Evolutionary conservation across 2,329 filamentous ascomycete genomes (phyloP), one percentile per base, ranked within the genome.

Genomic region (Ascomycota sp.): DNA sequence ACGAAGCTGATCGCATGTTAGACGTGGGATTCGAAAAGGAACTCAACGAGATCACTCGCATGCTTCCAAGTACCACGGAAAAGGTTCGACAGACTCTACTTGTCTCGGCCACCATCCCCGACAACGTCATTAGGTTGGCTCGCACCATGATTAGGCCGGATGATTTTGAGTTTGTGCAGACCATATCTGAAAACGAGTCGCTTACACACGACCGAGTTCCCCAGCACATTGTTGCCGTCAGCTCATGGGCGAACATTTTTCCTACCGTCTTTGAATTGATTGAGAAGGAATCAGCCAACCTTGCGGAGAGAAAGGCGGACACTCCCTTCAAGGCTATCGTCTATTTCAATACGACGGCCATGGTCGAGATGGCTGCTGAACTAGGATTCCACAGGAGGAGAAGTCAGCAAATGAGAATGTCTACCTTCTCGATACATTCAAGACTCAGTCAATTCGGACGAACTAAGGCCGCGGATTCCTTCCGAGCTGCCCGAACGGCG

Each of bases 1-100:
- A 98, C 43, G 89, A 98, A 63, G 89, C 89, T 43, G 89, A 98
- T 55, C 80, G 89, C 43, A 94, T 98, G 80, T 68, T 98, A 48
- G 89, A 98, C 58, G 89, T 92, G 62, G 89, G 79, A 3, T 86
- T 86, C 43, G 61, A 74, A 33, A 58, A 60, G 23, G 74, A 73
- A 32, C 63, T 86, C 30, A 52, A 61, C 29, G 50, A 66, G 2
- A 80, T 86, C 32, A 54, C 70, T 32, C 34, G 46, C 0, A 45
- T 54, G 26, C 63, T 94, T 8, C 86, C 86, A 3, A 55, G 64
- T 28, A 63, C 65, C 6, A 42, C 49, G 0, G 52, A 72, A 30
- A 68, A 75, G 35, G 63, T 76, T 31, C 73, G 86, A 29, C 89
- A 98, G 52, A 94, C 85, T 6, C 70, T 98, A 43, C 75, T 98